Evolutionary conservation across 2,329 filamentous ascomycete species (phyloP).

Genomic region (Claviceps quebecensis): DNA sequence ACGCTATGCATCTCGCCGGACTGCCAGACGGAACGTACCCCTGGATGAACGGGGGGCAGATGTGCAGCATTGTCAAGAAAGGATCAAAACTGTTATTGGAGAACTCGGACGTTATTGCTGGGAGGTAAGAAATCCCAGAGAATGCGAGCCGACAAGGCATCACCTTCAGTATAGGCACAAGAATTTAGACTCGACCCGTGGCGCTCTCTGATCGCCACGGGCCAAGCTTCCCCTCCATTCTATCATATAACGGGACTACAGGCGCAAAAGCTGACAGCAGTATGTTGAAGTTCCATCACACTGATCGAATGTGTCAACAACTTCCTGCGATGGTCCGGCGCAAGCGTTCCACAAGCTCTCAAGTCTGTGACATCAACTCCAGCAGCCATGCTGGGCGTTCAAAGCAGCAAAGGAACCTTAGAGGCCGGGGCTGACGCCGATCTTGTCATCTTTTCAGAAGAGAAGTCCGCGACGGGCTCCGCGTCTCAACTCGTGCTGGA

Average conservation of each 20-base stretch:
- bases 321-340: slow-evolving; percentile 62
- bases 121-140: slow-evolving; percentile 36
- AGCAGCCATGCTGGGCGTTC: slow-evolving; percentile 59
- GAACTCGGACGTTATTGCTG: slow-evolving; percentile 66
- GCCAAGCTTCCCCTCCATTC: too few species aligned
- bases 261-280: slow-evolving; percentile 3
- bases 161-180: not conserved
- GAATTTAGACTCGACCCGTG: not conserved
- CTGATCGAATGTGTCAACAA: slow-evolving; percentile 75
- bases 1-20: slow-evolving; percentile 80
- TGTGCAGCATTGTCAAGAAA: slow-evolving; percentile 50
- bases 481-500: slow-evolving; percentile 47
- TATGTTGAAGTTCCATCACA: slow-evolving; percentile 43
- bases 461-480: slow-evolving; percentile 18
- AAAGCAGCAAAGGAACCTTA: slow-evolving; percentile 51
- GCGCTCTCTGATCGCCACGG: too few species aligned
- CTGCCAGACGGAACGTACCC: slow-evolving; percentile 72
- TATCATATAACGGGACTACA: not conserved
- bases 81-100: slow-evolving; percentile 62
- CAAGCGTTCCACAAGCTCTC: slow-evolving; percentile 52
- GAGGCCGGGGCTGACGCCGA: slow-evolving; percentile 52
- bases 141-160: not conserved
- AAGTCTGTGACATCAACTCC: slow-evolving; percentile 64
- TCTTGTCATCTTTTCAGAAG: slow-evolving; percentile 52
- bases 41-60: slow-evolving; percentile 62